Evolutionary conservation across 225 moss, liverwort and hornwort species (phyloP).

Genomic region (Anthoceros angustus): DNA sequence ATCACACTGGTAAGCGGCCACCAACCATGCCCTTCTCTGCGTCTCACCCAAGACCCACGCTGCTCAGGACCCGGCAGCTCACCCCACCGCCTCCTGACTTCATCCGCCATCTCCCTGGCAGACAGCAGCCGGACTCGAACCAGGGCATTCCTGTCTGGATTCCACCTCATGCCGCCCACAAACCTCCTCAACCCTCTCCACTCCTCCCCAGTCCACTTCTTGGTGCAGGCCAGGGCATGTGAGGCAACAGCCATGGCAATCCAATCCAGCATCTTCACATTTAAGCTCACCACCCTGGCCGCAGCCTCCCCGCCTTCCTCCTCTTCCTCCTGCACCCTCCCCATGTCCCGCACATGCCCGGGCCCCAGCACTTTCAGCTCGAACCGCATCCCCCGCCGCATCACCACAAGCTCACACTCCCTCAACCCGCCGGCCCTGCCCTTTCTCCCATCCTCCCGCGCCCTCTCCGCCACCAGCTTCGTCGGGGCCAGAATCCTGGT

Average conservation of each 20-base stretch:
- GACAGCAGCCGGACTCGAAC: conserved; percentile 40
- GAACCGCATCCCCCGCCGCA: conserved; percentile 49
- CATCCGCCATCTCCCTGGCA: conserved; percentile 39
- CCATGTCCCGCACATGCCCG: conserved; percentile 40
- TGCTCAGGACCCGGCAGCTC: conserved; percentile 10
- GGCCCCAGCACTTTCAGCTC: conserved; percentile 48
- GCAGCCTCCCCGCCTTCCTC: conserved; percentile 24
- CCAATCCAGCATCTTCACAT: conserved; percentile 32
- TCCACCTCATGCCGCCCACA: conserved; percentile 11
- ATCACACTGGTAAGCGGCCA: conserved; percentile 32
- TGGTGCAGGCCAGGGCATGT: conserved; percentile 46
- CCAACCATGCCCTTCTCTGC: conserved; percentile 33
- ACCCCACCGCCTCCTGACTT: conserved; percentile 25
- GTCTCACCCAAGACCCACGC: conserved; percentile 3
- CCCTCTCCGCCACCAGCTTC: conserved; percentile 35
- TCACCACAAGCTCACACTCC: conserved; percentile 52
- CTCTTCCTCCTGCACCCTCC: conserved; percentile 30
- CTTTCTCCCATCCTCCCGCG: conserved; percentile 23
- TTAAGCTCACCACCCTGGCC: conserved; percentile 44
- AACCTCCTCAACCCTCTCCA: conserved; percentile 13
- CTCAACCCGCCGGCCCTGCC: conserved; percentile 46
- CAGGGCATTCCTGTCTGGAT: conserved; percentile 18
- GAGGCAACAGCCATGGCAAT: conserved; percentile 44
- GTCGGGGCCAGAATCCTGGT: conserved; percentile 80
- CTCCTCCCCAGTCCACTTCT: conserved; percentile 26